Percentiles rank a stretch among this genome's conserved stretches.
phyloP scores from a whole-genome alignment of 2,329 filamentous ascomycete species.

The Diaporthe longicolla region DNA sequence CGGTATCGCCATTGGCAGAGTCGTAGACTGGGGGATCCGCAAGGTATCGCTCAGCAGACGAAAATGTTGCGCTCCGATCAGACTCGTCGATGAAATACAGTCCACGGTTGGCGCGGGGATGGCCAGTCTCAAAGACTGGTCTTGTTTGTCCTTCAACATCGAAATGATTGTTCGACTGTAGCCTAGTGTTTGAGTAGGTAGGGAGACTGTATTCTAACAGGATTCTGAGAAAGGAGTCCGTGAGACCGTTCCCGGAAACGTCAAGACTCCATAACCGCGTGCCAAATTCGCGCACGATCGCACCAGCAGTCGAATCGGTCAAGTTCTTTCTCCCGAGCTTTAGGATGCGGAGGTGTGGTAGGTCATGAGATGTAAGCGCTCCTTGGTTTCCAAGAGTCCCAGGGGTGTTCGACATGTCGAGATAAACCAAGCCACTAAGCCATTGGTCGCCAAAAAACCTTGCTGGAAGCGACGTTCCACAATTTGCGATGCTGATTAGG shows the following conservation, averaged over 20 bases:
- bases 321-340: conserved; percentile 65
- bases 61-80: conserved; percentile 58
- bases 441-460: conserved; percentile 56
- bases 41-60: conserved; percentile 62
- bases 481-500: conserved; percentile 63
- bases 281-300: conserved; percentile 53
- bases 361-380: conserved; percentile 50
- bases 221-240: conserved; percentile 57
- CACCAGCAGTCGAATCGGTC: conserved; percentile 55
- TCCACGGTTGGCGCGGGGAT: conserved; percentile 53
- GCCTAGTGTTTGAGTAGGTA: conserved; percentile 43
- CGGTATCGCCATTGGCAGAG: neutral
- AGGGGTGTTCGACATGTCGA: conserved; percentile 66
- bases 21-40: conserved; percentile 63
- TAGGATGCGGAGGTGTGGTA: conserved; percentile 65
- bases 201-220: conserved; percentile 53
- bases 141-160: conserved; percentile 62
- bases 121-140: conserved; percentile 49
- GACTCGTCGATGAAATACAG: conserved; percentile 65
- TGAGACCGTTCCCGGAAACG: conserved; percentile 65
- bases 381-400: conserved; percentile 58
- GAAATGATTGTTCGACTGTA: conserved; percentile 57
- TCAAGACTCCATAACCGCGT: conserved; percentile 71
- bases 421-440: conserved; percentile 61
- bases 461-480: conserved; percentile 56